Evolutionary conservation across 805 yeast genomes (phyloP), one percentile per base, ranked within the genome.

Genomic region (Ogataea corticis): DNA sequence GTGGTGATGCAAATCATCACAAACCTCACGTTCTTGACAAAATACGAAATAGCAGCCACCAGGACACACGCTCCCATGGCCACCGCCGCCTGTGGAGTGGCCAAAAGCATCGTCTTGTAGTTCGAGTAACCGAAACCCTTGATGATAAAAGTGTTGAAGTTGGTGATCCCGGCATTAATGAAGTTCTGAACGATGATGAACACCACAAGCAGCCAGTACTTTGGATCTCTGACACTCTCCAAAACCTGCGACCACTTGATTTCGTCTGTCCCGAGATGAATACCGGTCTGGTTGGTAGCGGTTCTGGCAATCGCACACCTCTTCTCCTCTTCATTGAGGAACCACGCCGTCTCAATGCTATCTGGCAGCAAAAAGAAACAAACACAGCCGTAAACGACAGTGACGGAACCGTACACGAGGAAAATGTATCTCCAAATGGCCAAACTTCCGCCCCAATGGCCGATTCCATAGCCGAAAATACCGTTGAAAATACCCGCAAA

Each of bases 151-250:
- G 76, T 67, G 42, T 69, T 67, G 51, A 78, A 77, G 56, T 71
- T 76, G 16, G 80, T 69, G 35, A 75, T 59, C 38, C 82, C 86
- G 51, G 84, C 85, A 51, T 79, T 77, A 41, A 83, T 83, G 45
- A 82, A 70, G 48, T 73, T 62, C 33, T 75, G 59, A 18, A 72
- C 68, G 48, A 61, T 63, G 52, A 43, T 66, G 55, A 61, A 65
- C 34, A 62, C 64, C 61, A 41, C 73, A 56, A 56, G 48, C 11
- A 51, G 37, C 56, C 58, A 52, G 46, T 49, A 51, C 37, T 71
- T 68, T 27, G 67, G 63, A 54, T 76, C 81, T 23, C 54, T 17
- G 13, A 58, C 16, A 15, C 55, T 51, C 45, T 64, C 68, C 13
- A 45, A 4, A 15, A 62, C 50, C 41, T 64, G 68, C 5, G 37